Evolutionary conservation across 2,329 filamentous ascomycete genomes (phyloP).

Genomic region (Colletotrichum sidae): DNA sequence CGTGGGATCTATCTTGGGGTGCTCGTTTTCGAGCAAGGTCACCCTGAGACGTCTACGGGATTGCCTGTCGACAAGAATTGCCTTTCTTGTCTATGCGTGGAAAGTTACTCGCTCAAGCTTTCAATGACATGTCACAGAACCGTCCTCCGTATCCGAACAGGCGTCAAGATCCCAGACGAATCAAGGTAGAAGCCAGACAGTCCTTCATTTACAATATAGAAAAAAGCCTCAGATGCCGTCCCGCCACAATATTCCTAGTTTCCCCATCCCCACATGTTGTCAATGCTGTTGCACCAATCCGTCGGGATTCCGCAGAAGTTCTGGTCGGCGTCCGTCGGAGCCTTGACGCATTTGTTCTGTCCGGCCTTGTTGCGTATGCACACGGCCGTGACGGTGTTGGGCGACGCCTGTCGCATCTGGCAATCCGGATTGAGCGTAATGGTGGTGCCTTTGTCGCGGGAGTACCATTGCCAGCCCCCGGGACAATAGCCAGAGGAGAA

Average conservation of each 20-base stretch:
- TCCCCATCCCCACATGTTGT: conserved; percentile 14
- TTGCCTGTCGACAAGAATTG: too few species aligned
- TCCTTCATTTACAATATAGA: not conserved
- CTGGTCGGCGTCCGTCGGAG: not conserved
- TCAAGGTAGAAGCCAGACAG: too few species aligned
- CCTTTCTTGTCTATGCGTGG: too few species aligned
- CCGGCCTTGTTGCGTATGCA: conserved; percentile 2
- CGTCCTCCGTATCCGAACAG: too few species aligned
- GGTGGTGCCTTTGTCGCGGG: conserved; percentile 1
- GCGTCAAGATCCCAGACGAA: too few species aligned
- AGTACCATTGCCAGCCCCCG: not conserved
- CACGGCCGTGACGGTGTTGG: conserved; percentile 5
- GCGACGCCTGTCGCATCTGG: conserved; percentile 4
- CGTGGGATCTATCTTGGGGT: too few species aligned
- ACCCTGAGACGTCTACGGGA: too few species aligned
- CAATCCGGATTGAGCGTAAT: conserved; percentile 14
- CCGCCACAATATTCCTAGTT: not conserved
- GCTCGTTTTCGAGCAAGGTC: too few species aligned
- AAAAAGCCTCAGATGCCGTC: not conserved
- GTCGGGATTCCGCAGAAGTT: conserved; percentile 5
- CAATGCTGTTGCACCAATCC: not conserved
- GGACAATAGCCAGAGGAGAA: too few species aligned
- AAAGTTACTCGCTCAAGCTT: too few species aligned
- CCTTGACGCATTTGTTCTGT: conserved; percentile 2
- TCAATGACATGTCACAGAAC: too few species aligned